phyloP scores from a whole-genome alignment of 805 yeast species.

The Wickerhamomyces pijperi region DNA sequence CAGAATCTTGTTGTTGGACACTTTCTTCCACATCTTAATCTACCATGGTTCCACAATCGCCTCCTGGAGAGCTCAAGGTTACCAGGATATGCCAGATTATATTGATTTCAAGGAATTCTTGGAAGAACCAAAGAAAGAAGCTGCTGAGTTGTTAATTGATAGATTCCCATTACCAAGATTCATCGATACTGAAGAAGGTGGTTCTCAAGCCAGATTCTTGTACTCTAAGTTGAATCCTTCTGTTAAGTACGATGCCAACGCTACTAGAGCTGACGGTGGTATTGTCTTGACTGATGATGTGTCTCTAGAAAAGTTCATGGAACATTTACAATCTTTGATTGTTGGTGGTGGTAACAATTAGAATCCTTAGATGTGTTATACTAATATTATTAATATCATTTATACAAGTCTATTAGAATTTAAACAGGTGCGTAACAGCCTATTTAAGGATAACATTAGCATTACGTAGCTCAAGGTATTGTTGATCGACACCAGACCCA shows the following conservation, averaged over 20 bases:
- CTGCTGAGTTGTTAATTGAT: slow-evolving; percentile 52
- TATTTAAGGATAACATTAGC: slow-evolving; percentile 77
- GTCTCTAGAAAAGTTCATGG: slow-evolving; percentile 87
- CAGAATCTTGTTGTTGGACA: slow-evolving; percentile 48
- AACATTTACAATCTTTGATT: slow-evolving; percentile 84
- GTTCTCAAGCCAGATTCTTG: slow-evolving; percentile 63
- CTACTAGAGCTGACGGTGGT: slow-evolving; percentile 37
- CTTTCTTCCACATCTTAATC: slow-evolving; percentile 59
- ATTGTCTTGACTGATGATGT: slow-evolving; percentile 96
- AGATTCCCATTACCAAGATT: slow-evolving; percentile 65
- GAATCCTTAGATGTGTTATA: not conserved
- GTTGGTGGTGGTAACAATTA: slow-evolving; percentile 28
- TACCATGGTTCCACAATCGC: slow-evolving; percentile 59
- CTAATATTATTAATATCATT: no score
- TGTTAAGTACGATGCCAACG: not conserved
- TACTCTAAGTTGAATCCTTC: slow-evolving; percentile 63
- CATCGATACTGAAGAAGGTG: slow-evolving; percentile 66
- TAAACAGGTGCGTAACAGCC: no score
- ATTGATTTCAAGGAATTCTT: slow-evolving; percentile 47
- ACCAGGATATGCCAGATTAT: slow-evolving; percentile 51
- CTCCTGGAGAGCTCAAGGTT: slow-evolving; percentile 54
- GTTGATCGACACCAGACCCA: slow-evolving; percentile 90
- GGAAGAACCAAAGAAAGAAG: slow-evolving; percentile 53
- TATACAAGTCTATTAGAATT: no score
- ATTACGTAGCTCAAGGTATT: slow-evolving; percentile 74